Evolutionary conservation across 2,329 filamentous ascomycete species (phyloP).

Genomic region (Ascosphaera pollenicola): DNA sequence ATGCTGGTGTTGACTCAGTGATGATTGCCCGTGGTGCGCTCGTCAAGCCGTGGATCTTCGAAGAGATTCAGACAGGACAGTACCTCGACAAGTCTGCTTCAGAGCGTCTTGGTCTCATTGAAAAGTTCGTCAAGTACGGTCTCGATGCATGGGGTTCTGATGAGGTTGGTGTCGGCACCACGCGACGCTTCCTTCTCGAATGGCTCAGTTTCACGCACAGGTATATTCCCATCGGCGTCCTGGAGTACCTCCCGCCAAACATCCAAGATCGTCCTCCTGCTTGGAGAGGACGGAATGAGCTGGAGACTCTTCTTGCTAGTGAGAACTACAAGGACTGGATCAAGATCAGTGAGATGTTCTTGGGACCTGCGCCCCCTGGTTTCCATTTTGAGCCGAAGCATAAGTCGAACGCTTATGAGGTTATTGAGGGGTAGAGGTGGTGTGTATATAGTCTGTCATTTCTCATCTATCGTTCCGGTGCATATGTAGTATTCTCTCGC

Average conservation of each 20-base stretch:
- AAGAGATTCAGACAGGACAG: conserved; percentile 79
- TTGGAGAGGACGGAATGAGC: conserved; percentile 63
- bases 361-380: conserved; percentile 69
- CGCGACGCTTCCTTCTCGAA: conserved; percentile 77
- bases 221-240: conserved; percentile 72
- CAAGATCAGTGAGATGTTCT: conserved; percentile 98
- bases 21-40: conserved; percentile 95
- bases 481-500: too few relatives aligned
- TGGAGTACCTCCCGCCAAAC: conserved; percentile 71
- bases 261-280: conserved; percentile 77
- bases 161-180: conserved; percentile 79
- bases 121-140: conserved; percentile 77
- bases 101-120: conserved; percentile 66
- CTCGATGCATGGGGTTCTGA: conserved; percentile 91
- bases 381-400: conserved; percentile 97
- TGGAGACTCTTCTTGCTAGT: conserved; percentile 85
- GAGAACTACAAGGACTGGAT: conserved; percentile 95
- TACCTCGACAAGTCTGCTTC: conserved; percentile 87
- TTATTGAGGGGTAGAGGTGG: conserved; percentile 39
- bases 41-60: conserved; percentile 96
- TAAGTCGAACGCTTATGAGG: conserved; percentile 79
- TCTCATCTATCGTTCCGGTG: too few relatives aligned
- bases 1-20: conserved; percentile 69
- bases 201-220: conserved; percentile 87
- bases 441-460: too few relatives aligned